Conservation (phyloP, 2,329 filamentous ascomycete genomes). For the Beauveria medogensis region DNA sequence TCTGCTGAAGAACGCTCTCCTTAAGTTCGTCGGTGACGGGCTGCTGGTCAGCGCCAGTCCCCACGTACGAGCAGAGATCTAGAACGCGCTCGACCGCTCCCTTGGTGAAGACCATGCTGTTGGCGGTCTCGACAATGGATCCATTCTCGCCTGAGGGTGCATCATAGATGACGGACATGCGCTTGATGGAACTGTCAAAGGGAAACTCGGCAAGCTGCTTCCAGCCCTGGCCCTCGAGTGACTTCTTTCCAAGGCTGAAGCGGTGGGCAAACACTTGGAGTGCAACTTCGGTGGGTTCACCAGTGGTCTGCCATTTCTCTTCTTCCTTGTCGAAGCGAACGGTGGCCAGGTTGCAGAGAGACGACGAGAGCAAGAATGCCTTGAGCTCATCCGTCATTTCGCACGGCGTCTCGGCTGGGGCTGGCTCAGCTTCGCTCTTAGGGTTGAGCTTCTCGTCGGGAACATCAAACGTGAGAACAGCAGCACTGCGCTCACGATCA, state of each 20-base stretch:
- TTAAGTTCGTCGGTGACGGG: conserved; percentile 44
- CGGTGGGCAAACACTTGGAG: conserved; percentile 67
- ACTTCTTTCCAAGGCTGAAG: conserved; percentile 52
- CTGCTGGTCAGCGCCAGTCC: conserved; percentile 32
- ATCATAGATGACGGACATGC: conserved; percentile 69
- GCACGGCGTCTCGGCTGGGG: conserved; percentile 25
- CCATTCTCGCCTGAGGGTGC: conserved; percentile 32
- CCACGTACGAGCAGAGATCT: conserved; percentile 45
- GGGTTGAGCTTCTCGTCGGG: conserved; percentile 46
- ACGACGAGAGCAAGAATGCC: conserved; percentile 45
- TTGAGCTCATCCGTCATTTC: conserved; percentile 42
- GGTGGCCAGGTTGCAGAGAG: conserved; percentile 59
- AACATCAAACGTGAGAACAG: conserved; percentile 54
- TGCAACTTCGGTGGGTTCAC: conserved; percentile 68
- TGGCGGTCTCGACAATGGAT: conserved; percentile 30
- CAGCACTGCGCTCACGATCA: conserved; percentile 51
- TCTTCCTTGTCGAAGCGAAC: conserved; percentile 47
- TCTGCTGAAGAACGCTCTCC: conserved; percentile 42
- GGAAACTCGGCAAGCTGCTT: conserved; percentile 62
- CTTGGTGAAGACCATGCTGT: conserved; percentile 52
- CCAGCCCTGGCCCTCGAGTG: conserved; percentile 46
- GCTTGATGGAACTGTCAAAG: conserved; percentile 72
- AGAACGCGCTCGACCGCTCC: conserved; percentile 54
- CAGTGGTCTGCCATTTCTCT: conserved; percentile 56
- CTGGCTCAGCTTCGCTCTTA: conserved; percentile 23